Evolutionary conservation across 805 yeast genomes (phyloP).

Genomic region (Ogataea trehalophila): DNA sequence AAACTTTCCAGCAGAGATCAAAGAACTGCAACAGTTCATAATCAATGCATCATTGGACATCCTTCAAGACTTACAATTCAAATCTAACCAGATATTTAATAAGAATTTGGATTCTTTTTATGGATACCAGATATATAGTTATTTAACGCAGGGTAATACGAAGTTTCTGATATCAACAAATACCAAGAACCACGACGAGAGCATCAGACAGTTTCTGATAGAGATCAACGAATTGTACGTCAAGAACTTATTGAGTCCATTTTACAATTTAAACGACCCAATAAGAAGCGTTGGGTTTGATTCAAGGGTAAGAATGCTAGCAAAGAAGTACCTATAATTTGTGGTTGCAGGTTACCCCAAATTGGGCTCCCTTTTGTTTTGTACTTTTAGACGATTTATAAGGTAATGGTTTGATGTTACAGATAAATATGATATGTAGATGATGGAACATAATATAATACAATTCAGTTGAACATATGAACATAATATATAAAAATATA

Average conservation of each 20-base stretch:
- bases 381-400: no score
- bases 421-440: no score
- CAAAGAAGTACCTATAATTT: constrained; percentile 66
- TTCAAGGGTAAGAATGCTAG: constrained; percentile 60
- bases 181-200: constrained; percentile 53
- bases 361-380: no score
- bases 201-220: constrained; percentile 74
- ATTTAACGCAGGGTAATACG: constrained; percentile 81
- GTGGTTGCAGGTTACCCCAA: no score
- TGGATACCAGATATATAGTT: constrained; percentile 78
- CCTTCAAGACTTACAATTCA: constrained; percentile 89
- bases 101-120: constrained; percentile 83
- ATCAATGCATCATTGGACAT: constrained; percentile 85
- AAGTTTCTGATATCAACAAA: constrained; percentile 74
- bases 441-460: background rate
- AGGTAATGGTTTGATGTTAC: no score
- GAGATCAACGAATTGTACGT: constrained; percentile 87
- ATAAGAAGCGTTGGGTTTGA: constrained; percentile 75
- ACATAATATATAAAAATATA: background rate
- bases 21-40: constrained; percentile 81
- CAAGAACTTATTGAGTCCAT: constrained; percentile 81
- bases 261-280: constrained; percentile 71
- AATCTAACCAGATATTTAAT: constrained; percentile 55
- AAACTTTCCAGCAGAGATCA: constrained; percentile 61
- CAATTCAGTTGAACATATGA: background rate